phyloP scores from a whole-genome alignment of 805 yeast genomes.

The Cyberlindnera petersonii region DNA sequence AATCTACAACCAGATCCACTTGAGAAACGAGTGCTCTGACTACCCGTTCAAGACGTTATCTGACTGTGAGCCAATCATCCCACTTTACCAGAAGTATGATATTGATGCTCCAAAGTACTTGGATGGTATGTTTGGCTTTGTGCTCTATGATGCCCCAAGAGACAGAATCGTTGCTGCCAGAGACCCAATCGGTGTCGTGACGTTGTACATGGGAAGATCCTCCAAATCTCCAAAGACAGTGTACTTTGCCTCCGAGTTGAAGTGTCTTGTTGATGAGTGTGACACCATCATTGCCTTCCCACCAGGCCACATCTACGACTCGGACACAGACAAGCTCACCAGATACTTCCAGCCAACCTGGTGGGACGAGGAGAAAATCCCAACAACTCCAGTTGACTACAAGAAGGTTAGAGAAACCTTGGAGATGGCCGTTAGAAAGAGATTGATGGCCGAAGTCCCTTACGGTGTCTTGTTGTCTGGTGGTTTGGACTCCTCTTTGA shows the following conservation, averaged over 20 bases:
- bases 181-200: slow-evolving; percentile 97
- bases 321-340: slow-evolving; percentile 76
- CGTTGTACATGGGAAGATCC: slow-evolving; percentile 90
- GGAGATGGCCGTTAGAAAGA: slow-evolving; percentile 95
- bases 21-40: slow-evolving; percentile 70
- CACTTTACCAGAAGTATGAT: slow-evolving; percentile 82
- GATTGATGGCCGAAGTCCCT: slow-evolving; percentile 99
- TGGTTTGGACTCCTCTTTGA: slow-evolving; percentile 94
- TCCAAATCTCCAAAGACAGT: slow-evolving; percentile 65
- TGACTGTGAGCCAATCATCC: slow-evolving; percentile 98
- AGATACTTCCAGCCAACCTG: slow-evolving; percentile 91
- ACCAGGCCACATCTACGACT: slow-evolving; percentile 97
- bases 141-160: slow-evolving; percentile 72
- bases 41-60: slow-evolving; percentile 81
- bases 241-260: slow-evolving; percentile 91
- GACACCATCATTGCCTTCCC: slow-evolving; percentile 93
- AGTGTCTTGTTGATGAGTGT: slow-evolving; percentile 91
- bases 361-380: slow-evolving; percentile 82
- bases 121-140: slow-evolving; percentile 99
- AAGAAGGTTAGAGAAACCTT: slow-evolving; percentile 69
- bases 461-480: slow-evolving; percentile 97
- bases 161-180: slow-evolving; percentile 96
- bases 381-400: slow-evolving; percentile 73
- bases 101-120: slow-evolving; percentile 86
- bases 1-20: slow-evolving; percentile 91